Percentiles rank a stretch among this genome's conserved stretches.
Conservation (phyloP, 2,329 filamentous ascomycete genomes). For the Aspergillus pseudoterreus region DNA sequence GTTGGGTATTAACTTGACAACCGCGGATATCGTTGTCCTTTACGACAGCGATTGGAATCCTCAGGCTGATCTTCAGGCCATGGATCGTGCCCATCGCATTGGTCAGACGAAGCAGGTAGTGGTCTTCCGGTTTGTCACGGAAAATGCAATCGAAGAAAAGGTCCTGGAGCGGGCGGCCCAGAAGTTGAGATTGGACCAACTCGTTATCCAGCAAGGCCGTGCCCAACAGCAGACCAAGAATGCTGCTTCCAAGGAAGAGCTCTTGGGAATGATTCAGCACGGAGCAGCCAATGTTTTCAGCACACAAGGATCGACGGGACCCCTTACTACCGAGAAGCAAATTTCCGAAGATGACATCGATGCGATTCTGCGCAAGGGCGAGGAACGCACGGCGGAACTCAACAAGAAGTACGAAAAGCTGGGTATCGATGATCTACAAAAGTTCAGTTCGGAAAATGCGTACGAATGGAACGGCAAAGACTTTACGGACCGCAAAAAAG, state of each 20-base stretch:
- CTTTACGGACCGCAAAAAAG: slow-evolving; percentile 87
- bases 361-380: slow-evolving; percentile 77
- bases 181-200: slow-evolving; percentile 90
- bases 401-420: slow-evolving; percentile 96
- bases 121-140: slow-evolving; percentile 94
- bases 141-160: slow-evolving; percentile 98
- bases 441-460: slow-evolving; percentile 94
- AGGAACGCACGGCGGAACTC: slow-evolving; percentile 81
- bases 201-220: slow-evolving; percentile 96
- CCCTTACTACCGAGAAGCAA: slow-evolving; percentile 57
- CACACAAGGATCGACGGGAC: slow-evolving; percentile 62
- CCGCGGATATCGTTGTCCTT: slow-evolving; percentile 89
- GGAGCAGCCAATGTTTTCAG: slow-evolving; percentile 94
- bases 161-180: slow-evolving; percentile 94
- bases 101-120: slow-evolving; percentile 97
- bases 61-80: slow-evolving; percentile 95
- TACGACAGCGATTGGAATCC: slow-evolving; percentile 99
- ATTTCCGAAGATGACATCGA: slow-evolving; percentile 90
- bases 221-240: slow-evolving; percentile 87
- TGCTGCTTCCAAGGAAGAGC: slow-evolving; percentile 90
- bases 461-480: slow-evolving; percentile 99
- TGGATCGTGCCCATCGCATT: slow-evolving; percentile 98
- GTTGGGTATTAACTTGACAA: slow-evolving; percentile 92
- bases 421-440: slow-evolving; percentile 93
- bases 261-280: slow-evolving; percentile 97